Evolutionary conservation across 2,329 filamentous ascomycete genomes (phyloP), one percentile per base, ranked within the genome.

Genomic region (Calonectria ilicicola): DNA sequence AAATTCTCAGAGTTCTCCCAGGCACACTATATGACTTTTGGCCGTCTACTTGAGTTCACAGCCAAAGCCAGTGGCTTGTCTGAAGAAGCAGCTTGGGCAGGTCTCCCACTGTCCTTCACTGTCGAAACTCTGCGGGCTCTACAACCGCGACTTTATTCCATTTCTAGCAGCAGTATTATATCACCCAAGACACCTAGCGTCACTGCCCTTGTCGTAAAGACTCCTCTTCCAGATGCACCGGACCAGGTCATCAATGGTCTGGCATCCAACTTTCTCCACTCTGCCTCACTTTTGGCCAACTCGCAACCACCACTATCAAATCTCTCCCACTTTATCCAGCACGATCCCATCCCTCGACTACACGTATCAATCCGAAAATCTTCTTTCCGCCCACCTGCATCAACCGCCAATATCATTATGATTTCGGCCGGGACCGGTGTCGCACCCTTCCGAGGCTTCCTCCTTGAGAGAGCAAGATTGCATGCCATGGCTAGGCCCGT

Each of bases 121-220:
- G 83, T 93, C 6, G 86, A 88, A 64, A 89, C 88, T 77, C 85
- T 92, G 0, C 88, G 89, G 1, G 85, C 86, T 0, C 53, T 77
- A 12, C 74, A 89, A 9, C 85, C 90, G 14, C 88, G 91, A 5
- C 89, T 91, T 72, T 92, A 92, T 80, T 90, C 88, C 6, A 91
- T 92, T 72, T 91, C 90, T 0, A 91, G 89, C 1, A 91, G 89
- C 12, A 85, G 83, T 15, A 81, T 85, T 27, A 74, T 80, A 5
- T 78, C 75, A 3, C 73, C 78, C 2, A 74, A 74, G n/a, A 77
- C 62, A 5, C 69, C 75, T 6, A 69, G 76, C n/a, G 76, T 80
- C 56, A 76, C 79, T 3, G 77, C 75, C 6, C 74, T 74, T 5
- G 69, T 76, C 3, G 73, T 74, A 2, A 74, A 75, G 19, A 74